Percentiles rank a stretch among this genome's conserved stretches.
phyloP scores from a whole-genome alignment of 23 red algal genomes.

The Agarophyton chilense region DNA sequence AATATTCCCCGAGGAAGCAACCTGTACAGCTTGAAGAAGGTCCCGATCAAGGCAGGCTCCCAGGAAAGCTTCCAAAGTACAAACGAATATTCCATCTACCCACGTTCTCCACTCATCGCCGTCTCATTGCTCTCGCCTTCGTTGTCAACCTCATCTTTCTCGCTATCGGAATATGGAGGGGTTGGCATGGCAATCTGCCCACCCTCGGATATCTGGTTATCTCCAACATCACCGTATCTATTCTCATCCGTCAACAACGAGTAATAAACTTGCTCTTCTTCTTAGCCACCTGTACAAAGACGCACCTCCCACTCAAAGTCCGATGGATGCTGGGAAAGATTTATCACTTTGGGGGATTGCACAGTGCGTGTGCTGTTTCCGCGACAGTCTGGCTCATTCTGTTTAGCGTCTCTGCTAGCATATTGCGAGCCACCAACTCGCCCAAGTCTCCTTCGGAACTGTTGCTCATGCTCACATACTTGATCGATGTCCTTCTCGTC shows the following conservation, averaged over 20 bases:
- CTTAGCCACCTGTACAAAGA: conserved; percentile 9
- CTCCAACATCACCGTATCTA: conserved; percentile 14
- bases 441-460: background rate
- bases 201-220: conserved; percentile 16
- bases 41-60: background rate
- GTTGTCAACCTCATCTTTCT: background rate
- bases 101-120: conserved; percentile 1
- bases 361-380: conserved; percentile 29
- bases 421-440: background rate
- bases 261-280: conserved; percentile 30
- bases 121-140: background rate
- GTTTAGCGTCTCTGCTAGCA: background rate
- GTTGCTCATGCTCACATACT: conserved; percentile 11
- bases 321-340: conserved; percentile 43
- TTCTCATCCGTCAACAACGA: conserved; percentile 29
- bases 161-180: background rate
- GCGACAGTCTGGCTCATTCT: conserved; percentile 24
- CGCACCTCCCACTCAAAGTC: background rate
- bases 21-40: background rate
- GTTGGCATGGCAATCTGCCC: background rate
- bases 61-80: conserved; percentile 3
- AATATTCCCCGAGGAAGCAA: background rate
- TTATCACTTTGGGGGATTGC: conserved; percentile 28
- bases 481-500: conserved; percentile 13
- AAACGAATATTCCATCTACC: conserved; percentile 15